A percentile compares a stretch with the other conserved stretches of the same genome.
Evolutionary conservation across 2,329 filamentous ascomycete genomes (phyloP).

Genomic region (Aureobasidium sp.): DNA sequence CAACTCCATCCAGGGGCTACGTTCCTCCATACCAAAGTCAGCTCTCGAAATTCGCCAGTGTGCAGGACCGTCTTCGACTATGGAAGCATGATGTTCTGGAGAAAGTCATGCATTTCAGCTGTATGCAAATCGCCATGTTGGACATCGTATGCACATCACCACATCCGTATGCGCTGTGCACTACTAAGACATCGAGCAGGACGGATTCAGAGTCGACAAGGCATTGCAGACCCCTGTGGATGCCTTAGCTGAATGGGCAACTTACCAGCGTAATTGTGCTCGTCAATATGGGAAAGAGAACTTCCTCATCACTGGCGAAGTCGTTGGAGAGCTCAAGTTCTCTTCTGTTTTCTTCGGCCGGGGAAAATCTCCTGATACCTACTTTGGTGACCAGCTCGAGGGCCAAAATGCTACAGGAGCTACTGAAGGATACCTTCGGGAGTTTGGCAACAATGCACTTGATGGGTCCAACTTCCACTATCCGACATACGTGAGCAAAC

Average conservation of each 20-base stretch:
- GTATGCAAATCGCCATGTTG: conserved; percentile 54
- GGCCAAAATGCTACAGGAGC: conserved; percentile 44
- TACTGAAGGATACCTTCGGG: conserved; percentile 46
- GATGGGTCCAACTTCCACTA: conserved; percentile 58
- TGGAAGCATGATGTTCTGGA: conserved; percentile 53
- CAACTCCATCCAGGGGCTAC: conserved; percentile 35
- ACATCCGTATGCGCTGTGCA: too few species aligned
- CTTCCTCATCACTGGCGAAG: conserved; percentile 58
- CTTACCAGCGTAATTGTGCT: conserved; percentile 52
- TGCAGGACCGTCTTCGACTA: conserved; percentile 60
- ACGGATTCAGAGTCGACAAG: conserved; percentile 62
- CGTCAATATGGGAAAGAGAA: conserved; percentile 51
- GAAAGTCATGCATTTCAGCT: conserved; percentile 55
- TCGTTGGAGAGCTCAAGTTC: conserved; percentile 55
- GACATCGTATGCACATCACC: conserved; percentile 42
- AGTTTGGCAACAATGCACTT: conserved; percentile 46
- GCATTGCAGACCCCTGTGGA: conserved; percentile 58
- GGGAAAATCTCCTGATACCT: conserved; percentile 51
- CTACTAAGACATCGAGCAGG: too few species aligned
- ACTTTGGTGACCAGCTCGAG: conserved; percentile 39
- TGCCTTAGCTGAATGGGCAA: conserved; percentile 51
- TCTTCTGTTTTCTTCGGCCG: conserved; percentile 56
- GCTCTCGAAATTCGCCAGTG: conserved; percentile 58
- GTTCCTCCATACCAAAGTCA: conserved; percentile 58
- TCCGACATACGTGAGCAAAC: conserved; percentile 41